Conservation (phyloP, 768 basidiomycete species). For the Xerocomellus dryophilus region DNA sequence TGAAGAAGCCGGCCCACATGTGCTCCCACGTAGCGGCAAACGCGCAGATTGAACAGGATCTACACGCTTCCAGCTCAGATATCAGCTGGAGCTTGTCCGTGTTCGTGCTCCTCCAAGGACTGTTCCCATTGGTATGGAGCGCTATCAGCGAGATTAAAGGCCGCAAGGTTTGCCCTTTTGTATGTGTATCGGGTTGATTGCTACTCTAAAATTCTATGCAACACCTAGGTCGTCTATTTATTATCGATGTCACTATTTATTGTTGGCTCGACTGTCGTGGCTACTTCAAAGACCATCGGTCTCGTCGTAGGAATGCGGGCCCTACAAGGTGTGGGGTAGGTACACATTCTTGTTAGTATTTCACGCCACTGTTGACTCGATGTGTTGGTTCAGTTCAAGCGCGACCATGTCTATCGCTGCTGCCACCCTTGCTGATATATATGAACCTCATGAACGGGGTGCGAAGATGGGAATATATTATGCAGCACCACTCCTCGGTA, state of each 20-base stretch:
- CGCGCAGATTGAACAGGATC: constrained; percentile 54
- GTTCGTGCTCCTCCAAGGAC: constrained; percentile 70
- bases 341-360: background rate
- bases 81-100: constrained; percentile 69
- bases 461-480: constrained; percentile 83
- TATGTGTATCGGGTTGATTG: background rate
- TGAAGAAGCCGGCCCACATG: background rate
- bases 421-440: constrained; percentile 77
- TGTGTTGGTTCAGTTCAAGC: constrained; percentile 43
- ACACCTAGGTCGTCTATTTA: constrained; percentile 51
- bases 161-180: constrained; percentile 49
- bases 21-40: constrained; percentile 53
- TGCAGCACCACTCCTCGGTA: constrained; percentile 73
- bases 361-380: background rate
- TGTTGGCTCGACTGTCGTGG: constrained; percentile 57
- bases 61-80: constrained; percentile 58
- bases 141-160: constrained; percentile 75
- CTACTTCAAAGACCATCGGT: constrained; percentile 52
- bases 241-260: constrained; percentile 51
- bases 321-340: constrained; percentile 61
- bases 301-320: constrained; percentile 65
- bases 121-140: constrained; percentile 65
- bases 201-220: background rate
- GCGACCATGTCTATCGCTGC: constrained; percentile 73
- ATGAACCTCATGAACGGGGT: constrained; percentile 75